These are phyloP conservation scores for Diaporthe nobilis DNA, from an alignment of 2,329 filamentous ascomycete species.

Conservation along the genomic window DNA sequence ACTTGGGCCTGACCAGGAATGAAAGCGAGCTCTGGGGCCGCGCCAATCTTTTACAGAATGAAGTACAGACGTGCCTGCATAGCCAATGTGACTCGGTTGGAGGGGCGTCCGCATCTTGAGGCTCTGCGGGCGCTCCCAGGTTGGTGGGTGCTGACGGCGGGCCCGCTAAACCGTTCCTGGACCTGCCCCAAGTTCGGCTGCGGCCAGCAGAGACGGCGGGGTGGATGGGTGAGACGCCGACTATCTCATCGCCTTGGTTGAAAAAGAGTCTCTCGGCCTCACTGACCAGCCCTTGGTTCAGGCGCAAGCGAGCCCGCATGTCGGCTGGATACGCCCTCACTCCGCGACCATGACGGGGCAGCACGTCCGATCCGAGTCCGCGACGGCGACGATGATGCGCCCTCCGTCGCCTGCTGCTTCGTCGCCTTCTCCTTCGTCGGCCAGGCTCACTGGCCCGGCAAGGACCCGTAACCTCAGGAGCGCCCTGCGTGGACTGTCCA, in stretches of 20 bases:
- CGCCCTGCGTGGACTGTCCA: slow-evolving; percentile 9
- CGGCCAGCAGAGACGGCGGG: background rate
- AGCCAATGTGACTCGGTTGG: background rate
- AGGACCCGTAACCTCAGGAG: background rate
- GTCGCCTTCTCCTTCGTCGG: background rate
- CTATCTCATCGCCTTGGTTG: background rate
- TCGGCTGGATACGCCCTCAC: background rate
- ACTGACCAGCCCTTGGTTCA: background rate
- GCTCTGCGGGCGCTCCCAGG: background rate
- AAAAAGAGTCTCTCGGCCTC: background rate
- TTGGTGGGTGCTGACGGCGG: slow-evolving; percentile 3
- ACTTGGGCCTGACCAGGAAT: background rate
- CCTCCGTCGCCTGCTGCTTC: background rate
- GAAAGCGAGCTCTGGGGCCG: background rate
- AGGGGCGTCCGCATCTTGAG: background rate
- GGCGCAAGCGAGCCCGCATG: slow-evolving; percentile 1
- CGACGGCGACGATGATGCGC: background rate
- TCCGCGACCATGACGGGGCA: slow-evolving; percentile 1
- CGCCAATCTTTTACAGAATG: background rate
- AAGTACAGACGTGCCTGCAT: background rate
- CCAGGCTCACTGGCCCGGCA: background rate
- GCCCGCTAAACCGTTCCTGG: slow-evolving; percentile 29
- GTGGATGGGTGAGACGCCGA: background rate
- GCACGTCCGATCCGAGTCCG: background rate
- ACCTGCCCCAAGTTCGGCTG: background rate